phyloP scores from a whole-genome alignment of 495 filamentous ascomycete species.

The Patellaria atrata region DNA sequence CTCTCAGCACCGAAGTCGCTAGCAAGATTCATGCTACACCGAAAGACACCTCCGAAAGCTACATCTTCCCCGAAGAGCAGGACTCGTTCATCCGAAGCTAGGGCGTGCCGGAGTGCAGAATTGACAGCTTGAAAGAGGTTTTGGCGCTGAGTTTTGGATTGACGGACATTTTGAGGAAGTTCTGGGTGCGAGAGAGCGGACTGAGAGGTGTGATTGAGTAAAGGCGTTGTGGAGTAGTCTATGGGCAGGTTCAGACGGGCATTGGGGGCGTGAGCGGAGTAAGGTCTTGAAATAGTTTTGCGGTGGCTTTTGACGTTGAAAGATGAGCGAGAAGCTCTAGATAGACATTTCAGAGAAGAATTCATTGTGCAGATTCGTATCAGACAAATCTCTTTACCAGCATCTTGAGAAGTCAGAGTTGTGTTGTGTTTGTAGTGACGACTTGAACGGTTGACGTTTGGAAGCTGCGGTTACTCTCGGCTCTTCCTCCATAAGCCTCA shows the following conservation, averaged over 20 bases:
- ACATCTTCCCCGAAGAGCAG: constrained; percentile 95
- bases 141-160: constrained; percentile 59
- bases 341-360: no score
- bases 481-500: no score
- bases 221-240: constrained; percentile 70
- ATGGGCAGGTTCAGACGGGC: constrained; percentile 69
- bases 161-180: constrained; percentile 47
- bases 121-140: constrained; percentile 92
- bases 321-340: constrained; percentile 7
- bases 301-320: constrained; percentile 7
- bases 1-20: constrained; percentile 74
- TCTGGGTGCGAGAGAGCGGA: constrained; percentile 53
- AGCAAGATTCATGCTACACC: constrained; percentile 81
- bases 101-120: constrained; percentile 64
- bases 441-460: no score
- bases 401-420: no score
- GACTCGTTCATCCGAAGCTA: constrained; percentile 73
- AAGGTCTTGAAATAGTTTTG: constrained; percentile 11
- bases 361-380: no score
- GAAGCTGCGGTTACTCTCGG: no score
- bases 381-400: no score
- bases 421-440: no score
- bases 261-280: constrained; percentile 29
- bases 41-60: constrained; percentile 91
- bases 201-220: constrained; percentile 65